Conservation (phyloP, 257 asterid species). For the Solanum arcanum region DNA sequence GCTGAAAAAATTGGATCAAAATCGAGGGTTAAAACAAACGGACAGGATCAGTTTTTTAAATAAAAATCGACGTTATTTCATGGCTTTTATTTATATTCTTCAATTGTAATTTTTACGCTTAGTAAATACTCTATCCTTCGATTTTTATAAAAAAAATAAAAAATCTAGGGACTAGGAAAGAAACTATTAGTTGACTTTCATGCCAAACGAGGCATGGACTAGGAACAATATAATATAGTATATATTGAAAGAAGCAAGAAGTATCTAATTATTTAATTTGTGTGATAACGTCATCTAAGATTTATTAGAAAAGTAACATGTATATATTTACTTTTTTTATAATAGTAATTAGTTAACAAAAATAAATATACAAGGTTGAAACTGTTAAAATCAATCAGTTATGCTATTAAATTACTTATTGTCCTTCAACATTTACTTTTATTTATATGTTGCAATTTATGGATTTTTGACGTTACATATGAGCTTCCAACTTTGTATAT, state of each 20-base stretch:
- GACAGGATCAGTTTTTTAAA: too few relatives aligned
- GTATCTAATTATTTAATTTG: background rate
- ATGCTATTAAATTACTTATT: background rate
- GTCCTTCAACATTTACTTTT: background rate
- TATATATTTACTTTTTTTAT: background rate
- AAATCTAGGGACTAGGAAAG: background rate
- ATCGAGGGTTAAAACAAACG: too few relatives aligned
- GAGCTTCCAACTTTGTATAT: slow-evolving; percentile 20
- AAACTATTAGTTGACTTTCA: background rate
- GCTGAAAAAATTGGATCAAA: too few relatives aligned
- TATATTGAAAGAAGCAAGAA: background rate
- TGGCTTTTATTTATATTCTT: too few relatives aligned
- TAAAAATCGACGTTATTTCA: too few relatives aligned
- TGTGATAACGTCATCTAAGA: background rate
- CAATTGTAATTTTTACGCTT: too few relatives aligned
- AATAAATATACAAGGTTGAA: background rate
- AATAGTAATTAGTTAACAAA: background rate
- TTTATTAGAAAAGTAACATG: background rate
- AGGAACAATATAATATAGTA: background rate
- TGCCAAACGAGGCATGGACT: background rate
- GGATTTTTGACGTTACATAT: background rate
- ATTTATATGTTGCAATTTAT: background rate
- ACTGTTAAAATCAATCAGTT: background rate
- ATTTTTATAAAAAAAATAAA: too few relatives aligned
- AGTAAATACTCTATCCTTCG: background rate